Base-by-base conservation (phyloP, 2,329 filamentous ascomycete genomes). In the Aspergillus sp. region DNA sequence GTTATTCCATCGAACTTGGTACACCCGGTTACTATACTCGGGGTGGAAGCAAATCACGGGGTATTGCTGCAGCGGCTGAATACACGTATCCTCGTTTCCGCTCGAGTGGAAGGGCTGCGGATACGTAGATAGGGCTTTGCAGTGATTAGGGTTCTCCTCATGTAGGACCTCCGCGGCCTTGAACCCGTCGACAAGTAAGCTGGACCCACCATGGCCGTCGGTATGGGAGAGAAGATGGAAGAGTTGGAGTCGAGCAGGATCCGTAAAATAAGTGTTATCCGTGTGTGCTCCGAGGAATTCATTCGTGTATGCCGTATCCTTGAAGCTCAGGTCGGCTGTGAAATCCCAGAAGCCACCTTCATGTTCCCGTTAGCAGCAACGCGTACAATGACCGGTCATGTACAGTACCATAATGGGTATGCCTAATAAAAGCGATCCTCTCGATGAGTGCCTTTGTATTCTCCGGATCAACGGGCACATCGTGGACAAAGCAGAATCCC, bases 211-310 rank as follows among this genome's bases (percentile, higher is more conserved):
- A 7, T 55, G 47, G 7, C 72, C 48, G 55, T 67, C 48, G 5
- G 82, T 84, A 64, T 94, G 88, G 0, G 87, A 93, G 29, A 97
- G 78, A 41, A 96, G 74, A 62, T 98, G 93, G 67, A 98, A 94
- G 28, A 93, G 82, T 65, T 98, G 93, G 32, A 98, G 77, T 7
- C 91, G 88, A 2, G 87, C 83, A 0, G 93, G 91, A 52, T 97
- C 91, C 26, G 82, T 89, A 70, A 97, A 97, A 68, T 98, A 97
- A 1, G 91, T 95, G 5, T 81, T 97, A 69, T 98, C 93, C 1
- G 91, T 97, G 67, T 98, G 93, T 1, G 86, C 84, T 19, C 82
- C 80, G 2, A 98, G 78, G 1, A 83, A 82, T 43, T 93, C 76
- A 57, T 85, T 88, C 1, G 91, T 96, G 70, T 97, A 98, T 3